Percentiles rank a stretch among this genome's conserved stretches.
Conservation (phyloP, 2,329 filamentous ascomycete genomes). For the Fusarium paranaense region DNA sequence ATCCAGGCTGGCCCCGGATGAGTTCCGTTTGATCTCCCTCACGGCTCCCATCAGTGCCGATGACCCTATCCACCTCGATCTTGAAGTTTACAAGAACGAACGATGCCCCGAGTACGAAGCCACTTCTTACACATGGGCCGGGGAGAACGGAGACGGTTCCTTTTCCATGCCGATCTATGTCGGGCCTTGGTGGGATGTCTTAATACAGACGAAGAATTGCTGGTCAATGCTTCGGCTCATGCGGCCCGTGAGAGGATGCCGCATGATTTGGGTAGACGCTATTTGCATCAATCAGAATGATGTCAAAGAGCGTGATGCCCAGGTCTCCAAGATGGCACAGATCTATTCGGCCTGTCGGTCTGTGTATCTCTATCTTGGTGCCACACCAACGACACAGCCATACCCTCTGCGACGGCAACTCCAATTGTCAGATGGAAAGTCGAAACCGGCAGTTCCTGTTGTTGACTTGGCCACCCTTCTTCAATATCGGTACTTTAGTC, state of each 20-base stretch:
- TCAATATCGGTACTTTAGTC: background rate
- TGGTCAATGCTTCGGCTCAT: background rate
- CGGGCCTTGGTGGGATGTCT: background rate
- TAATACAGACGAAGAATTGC: constrained; percentile 1
- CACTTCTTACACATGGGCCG: background rate
- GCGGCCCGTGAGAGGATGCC: rapidly evolving
- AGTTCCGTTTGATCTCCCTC: background rate
- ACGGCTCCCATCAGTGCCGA: rapidly evolving
- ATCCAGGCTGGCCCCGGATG: background rate
- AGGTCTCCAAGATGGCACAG: background rate
- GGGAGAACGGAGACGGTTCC: background rate
- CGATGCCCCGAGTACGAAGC: background rate
- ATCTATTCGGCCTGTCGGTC: background rate
- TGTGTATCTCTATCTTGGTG: background rate
- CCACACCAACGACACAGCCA: background rate
- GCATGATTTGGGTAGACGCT: background rate
- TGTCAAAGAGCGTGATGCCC: background rate
- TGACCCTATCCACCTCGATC: background rate
- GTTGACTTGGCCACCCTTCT: background rate
- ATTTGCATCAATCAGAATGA: background rate
- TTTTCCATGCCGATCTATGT: background rate
- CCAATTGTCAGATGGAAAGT: background rate
- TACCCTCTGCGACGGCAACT: background rate
- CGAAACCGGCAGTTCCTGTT: background rate
- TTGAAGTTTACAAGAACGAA: background rate